Evolutionary conservation across 805 yeast species (phyloP).

Genomic region (Candida maltosa): DNA sequence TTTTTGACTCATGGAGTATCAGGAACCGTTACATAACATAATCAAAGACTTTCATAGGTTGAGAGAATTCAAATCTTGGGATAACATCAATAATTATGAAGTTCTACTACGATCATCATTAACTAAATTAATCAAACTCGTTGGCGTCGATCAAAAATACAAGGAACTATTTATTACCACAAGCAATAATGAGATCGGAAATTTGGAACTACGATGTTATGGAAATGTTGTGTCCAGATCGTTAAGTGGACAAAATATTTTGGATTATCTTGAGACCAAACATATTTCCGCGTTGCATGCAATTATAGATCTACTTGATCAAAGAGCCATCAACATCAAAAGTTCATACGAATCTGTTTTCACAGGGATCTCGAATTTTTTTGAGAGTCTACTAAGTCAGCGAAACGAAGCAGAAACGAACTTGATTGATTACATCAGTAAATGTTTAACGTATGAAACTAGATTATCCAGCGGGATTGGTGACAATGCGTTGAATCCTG

Average conservation of each 20-base stretch:
- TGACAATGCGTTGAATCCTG: neutral
- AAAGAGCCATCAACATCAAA: neutral
- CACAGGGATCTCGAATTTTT: neutral
- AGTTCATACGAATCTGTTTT: neutral
- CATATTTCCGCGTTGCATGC: neutral
- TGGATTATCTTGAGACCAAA: neutral
- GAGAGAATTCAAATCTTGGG: neutral
- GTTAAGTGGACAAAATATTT: neutral
- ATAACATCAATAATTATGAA: slow-evolving; percentile 1
- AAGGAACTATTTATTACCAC: neutral
- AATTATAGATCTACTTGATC: neutral
- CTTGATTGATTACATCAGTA: neutral
- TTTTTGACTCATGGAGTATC: neutral
- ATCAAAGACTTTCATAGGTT: slow-evolving; percentile 2
- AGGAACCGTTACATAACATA: neutral
- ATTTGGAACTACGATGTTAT: neutral
- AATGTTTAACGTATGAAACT: neutral
- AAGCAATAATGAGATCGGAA: neutral
- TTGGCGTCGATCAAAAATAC: neutral
- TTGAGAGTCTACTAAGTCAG: neutral
- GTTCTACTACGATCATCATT: neutral
- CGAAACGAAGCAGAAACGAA: neutral
- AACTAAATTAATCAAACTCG: neutral
- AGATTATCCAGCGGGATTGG: neutral
- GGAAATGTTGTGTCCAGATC: neutral